A percentile compares a stretch with the other conserved stretches of the same genome.
phyloP scores from a whole-genome alignment of 1,284 basidiomycete species.

The Cystobasidium slooffiae region DNA sequence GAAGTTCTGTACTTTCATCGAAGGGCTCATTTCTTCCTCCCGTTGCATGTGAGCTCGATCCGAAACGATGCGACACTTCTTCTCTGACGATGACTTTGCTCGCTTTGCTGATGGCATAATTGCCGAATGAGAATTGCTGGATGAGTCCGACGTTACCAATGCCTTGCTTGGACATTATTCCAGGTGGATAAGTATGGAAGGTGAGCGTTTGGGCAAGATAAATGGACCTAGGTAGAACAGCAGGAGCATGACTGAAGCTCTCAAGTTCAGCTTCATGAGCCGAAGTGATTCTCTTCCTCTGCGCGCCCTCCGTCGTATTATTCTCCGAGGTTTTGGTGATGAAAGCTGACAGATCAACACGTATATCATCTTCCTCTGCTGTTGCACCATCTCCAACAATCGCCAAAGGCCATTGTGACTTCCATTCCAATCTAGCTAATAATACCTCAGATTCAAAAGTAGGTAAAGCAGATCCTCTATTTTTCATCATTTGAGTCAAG shows the following conservation, averaged over 20 bases:
- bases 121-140: constrained; percentile 16
- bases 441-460: constrained; percentile 34
- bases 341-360: constrained; percentile 11
- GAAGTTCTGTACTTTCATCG: constrained; percentile 30
- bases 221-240: constrained; percentile 70
- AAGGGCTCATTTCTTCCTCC: not conserved
- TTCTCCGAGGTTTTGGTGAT: too few relatives aligned
- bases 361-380: not conserved
- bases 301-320: not conserved
- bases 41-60: not conserved
- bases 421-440: constrained; percentile 17
- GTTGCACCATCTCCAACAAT: not conserved
- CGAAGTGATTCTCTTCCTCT: constrained; percentile 8
- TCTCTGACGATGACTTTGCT: constrained; percentile 23
- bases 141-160: not conserved
- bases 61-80: constrained; percentile 32
- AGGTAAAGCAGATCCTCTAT: constrained; percentile 16
- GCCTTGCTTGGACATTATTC: not conserved
- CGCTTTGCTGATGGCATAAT: constrained; percentile 1
- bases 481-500: constrained; percentile 40
- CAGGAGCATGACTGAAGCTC: constrained; percentile 66
- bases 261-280: constrained; percentile 77
- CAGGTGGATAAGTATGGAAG: constrained; percentile 59
- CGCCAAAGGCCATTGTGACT: constrained; percentile 26
- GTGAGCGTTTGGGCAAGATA: constrained; percentile 80